Evolutionary conservation across 805 yeast genomes (phyloP).

Genomic region (Candida glaebosa): DNA sequence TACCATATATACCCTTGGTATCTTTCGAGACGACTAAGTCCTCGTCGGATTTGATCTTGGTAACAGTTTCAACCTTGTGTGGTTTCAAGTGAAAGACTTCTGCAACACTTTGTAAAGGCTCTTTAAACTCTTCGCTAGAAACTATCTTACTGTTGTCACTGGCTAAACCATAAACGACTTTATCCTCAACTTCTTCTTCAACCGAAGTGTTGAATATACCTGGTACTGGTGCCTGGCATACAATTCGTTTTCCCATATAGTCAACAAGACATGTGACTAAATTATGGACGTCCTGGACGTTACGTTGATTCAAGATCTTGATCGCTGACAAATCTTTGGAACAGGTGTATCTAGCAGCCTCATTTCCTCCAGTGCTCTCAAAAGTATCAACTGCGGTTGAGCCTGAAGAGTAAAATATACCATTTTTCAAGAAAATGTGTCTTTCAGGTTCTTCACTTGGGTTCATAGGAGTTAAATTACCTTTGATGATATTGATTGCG

Average conservation of each 20-base stretch:
- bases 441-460: slow-evolving; percentile 63
- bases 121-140: slow-evolving; percentile 50
- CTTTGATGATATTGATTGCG: slow-evolving; percentile 71
- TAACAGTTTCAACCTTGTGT: slow-evolving; percentile 53
- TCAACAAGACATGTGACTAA: slow-evolving; percentile 85
- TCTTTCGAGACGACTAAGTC: slow-evolving; percentile 69
- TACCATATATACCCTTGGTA: slow-evolving; percentile 81
- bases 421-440: slow-evolving; percentile 72
- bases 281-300: slow-evolving; percentile 59
- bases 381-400: slow-evolving; percentile 62
- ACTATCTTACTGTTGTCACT: slow-evolving; percentile 54
- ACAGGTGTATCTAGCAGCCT: slow-evolving; percentile 78
- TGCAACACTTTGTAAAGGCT: slow-evolving; percentile 57
- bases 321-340: slow-evolving; percentile 77
- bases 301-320: slow-evolving; percentile 62
- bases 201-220: slow-evolving; percentile 63
- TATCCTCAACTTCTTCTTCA: slow-evolving; percentile 39
- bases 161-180: slow-evolving; percentile 72
- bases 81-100: slow-evolving; percentile 75
- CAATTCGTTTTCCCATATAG: slow-evolving; percentile 80
- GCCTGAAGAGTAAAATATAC: slow-evolving; percentile 83
- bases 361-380: slow-evolving; percentile 69
- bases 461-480: slow-evolving; percentile 73
- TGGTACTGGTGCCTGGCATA: slow-evolving; percentile 95
- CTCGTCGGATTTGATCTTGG: slow-evolving; percentile 36